A percentile compares a stretch with the other conserved stretches of the same genome.
These are phyloP conservation scores for Acanthamoeba lenticulata DNA, from an alignment of 208 protist species.

Conservation along the genomic window DNA sequence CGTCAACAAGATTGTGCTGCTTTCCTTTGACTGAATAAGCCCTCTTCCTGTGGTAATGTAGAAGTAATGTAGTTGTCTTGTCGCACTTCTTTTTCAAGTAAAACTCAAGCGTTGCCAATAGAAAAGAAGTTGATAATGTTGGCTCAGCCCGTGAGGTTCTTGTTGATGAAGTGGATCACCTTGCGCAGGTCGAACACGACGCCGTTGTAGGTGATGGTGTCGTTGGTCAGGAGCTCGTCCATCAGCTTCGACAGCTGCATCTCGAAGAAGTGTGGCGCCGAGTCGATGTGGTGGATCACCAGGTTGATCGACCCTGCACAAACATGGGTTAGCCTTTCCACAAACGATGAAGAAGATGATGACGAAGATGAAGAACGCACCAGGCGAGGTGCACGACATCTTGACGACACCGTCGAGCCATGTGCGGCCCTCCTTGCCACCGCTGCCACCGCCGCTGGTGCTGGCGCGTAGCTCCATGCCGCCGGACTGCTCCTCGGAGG, in stretches of 20 bases:
- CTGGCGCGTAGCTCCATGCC: background rate
- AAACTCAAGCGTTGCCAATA: no score
- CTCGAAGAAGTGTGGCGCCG: constrained; percentile 55
- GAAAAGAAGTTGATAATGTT: no score
- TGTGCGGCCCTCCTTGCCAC: background rate
- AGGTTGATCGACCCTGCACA: constrained; percentile 36
- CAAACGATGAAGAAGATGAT: background rate
- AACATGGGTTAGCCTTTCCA: no score
- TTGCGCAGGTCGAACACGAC: constrained; percentile 61
- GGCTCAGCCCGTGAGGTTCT: constrained; percentile 32
- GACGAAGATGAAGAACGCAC: background rate
- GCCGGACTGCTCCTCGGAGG: background rate
- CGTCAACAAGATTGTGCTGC: no score
- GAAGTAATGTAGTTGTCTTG: no score
- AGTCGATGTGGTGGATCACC: constrained; percentile 45
- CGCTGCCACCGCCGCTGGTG: background rate
- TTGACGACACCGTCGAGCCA: constrained; percentile 53
- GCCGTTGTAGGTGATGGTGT: constrained; percentile 56
- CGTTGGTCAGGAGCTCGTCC: constrained; percentile 57
- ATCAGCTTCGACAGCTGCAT: constrained; percentile 64
- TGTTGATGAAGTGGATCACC: constrained; percentile 66
- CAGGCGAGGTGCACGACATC: constrained; percentile 61
- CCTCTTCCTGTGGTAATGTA: no score
- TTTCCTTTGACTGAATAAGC: no score
- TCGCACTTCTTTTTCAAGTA: no score